A percentile compares a stretch with the other conserved stretches of the same genome.
phyloP scores from a whole-genome alignment of 805 yeast genomes.

The Starmerella bombicola region DNA sequence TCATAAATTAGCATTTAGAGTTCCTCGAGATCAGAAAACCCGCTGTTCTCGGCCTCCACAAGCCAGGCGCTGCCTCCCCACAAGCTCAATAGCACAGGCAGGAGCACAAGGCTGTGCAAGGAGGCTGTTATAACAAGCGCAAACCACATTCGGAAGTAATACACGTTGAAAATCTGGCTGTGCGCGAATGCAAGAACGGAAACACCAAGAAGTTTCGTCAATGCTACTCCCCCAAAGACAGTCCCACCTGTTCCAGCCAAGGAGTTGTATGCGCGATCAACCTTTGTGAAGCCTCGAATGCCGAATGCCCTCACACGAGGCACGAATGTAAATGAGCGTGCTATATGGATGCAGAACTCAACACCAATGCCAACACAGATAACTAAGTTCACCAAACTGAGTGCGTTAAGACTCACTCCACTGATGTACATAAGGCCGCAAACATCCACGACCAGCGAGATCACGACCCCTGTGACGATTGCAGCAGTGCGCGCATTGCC shows the following conservation, averaged over 20 bases:
- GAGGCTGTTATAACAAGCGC: slow-evolving; percentile 65
- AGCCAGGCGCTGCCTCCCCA: slow-evolving; percentile 50
- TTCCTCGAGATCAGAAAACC: slow-evolving; percentile 22
- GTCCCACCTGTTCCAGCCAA: slow-evolving; percentile 75
- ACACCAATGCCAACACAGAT: slow-evolving; percentile 92
- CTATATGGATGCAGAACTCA: slow-evolving; percentile 82
- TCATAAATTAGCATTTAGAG: no score
- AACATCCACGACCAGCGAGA: slow-evolving; percentile 54
- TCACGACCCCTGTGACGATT: slow-evolving; percentile 45
- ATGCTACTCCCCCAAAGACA: slow-evolving; percentile 77
- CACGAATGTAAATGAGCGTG: slow-evolving; percentile 55
- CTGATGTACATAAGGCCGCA: slow-evolving; percentile 70
- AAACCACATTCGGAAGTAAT: slow-evolving; percentile 92
- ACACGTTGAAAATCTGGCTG: slow-evolving; percentile 79
- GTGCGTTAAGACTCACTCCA: slow-evolving; percentile 73
- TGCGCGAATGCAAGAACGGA: slow-evolving; percentile 73
- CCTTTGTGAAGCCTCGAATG: slow-evolving; percentile 24
- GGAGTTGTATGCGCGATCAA: slow-evolving; percentile 40
- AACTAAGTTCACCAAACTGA: slow-evolving; percentile 73
- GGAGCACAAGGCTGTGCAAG: slow-evolving; percentile 59
- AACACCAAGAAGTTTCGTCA: slow-evolving; percentile 83
- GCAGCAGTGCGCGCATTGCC: slow-evolving; percentile 56
- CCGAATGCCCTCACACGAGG: slow-evolving; percentile 29
- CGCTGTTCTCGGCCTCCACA: slow-evolving; percentile 27
- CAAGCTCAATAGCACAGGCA: slow-evolving; percentile 60